Evolutionary conservation across 768 basidiomycete genomes (phyloP).

Genomic region (Cystobasidium onofrii): DNA sequence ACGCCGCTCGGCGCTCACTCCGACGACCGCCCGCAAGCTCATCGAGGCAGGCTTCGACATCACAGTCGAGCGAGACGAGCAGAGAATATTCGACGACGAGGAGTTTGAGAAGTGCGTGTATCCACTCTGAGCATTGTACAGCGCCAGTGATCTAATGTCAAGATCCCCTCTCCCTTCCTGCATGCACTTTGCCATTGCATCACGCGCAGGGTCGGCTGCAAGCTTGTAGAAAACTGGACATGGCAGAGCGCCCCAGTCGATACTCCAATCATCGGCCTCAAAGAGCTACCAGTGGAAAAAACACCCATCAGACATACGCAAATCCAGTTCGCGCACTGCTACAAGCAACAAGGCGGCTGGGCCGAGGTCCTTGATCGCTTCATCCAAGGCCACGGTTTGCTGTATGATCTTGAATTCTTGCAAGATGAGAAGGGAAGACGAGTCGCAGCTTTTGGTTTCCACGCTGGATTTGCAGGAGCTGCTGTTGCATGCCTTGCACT

Average conservation of each 20-base stretch:
- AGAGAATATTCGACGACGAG: conserved; percentile 83
- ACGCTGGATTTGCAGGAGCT: conserved; percentile 92
- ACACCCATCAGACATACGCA: conserved; percentile 85
- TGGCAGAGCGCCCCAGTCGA: conserved; percentile 73
- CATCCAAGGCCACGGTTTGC: conserved; percentile 65
- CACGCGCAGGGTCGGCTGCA: conserved; percentile 70
- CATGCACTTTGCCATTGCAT: not conserved
- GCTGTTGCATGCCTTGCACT: conserved; percentile 71
- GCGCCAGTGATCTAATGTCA: not conserved
- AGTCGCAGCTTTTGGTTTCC: conserved; percentile 95
- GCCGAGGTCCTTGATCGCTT: conserved; percentile 74
- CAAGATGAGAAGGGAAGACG: conserved; percentile 73
- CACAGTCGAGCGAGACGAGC: conserved; percentile 81
- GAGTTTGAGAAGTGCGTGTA: conserved; percentile 79
- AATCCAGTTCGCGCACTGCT: conserved; percentile 97
- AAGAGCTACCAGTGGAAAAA: conserved; percentile 68
- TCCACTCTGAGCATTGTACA: not conserved
- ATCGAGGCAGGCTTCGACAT: conserved; percentile 85
- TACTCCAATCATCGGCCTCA: conserved; percentile 83
- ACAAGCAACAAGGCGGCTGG: conserved; percentile 94
- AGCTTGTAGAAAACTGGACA: conserved; percentile 72
- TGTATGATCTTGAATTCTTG: conserved; percentile 95
- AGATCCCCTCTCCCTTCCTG: not conserved
- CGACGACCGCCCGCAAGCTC: conserved; percentile 76
- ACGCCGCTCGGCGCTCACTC: conserved; percentile 82